Evolutionary conservation across 78 protist species (phyloP).

Genomic region (Dictyostelium capitatum): DNA sequence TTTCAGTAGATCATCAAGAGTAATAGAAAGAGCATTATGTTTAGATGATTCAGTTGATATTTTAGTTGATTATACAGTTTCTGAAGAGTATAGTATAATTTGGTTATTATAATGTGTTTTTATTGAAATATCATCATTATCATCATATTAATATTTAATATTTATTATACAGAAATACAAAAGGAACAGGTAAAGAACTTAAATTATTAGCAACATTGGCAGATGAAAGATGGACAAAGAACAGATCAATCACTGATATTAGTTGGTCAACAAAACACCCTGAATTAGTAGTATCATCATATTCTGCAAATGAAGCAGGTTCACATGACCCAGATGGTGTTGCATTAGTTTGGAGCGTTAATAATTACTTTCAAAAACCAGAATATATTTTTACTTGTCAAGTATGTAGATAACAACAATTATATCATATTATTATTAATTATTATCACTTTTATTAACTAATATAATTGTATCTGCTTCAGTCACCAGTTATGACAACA

Average conservation of each 20-base stretch:
- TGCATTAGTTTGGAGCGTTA: constrained; percentile 84
- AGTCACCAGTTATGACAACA: constrained; percentile 81
- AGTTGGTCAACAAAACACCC: constrained; percentile 86
- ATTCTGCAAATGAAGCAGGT: constrained; percentile 74
- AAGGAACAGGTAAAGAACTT: constrained; percentile 40
- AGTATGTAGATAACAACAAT: constrained; percentile 19
- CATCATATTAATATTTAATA: background rate
- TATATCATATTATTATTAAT: background rate
- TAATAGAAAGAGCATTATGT: constrained; percentile 85
- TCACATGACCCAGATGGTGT: constrained; percentile 89
- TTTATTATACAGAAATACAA: background rate
- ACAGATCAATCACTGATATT: constrained; percentile 79
- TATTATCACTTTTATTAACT: constrained; percentile 4
- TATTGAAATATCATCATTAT: too few species aligned
- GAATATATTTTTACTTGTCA: constrained; percentile 85
- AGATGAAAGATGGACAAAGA: constrained; percentile 84
- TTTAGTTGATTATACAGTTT: constrained; percentile 74
- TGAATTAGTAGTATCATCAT: constrained; percentile 83
- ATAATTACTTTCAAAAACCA: constrained; percentile 76
- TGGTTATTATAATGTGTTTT: too few species aligned
- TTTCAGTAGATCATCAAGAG: constrained; percentile 62
- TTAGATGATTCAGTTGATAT: constrained; percentile 78
- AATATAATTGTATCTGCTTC: constrained; percentile 17
- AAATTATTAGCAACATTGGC: constrained; percentile 52
- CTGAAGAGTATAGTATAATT: constrained; percentile 31